Percentiles rank a stretch among this genome's conserved stretches.
Conservation (phyloP, 179 eudicot species). For the Actinidia chinensis region DNA sequence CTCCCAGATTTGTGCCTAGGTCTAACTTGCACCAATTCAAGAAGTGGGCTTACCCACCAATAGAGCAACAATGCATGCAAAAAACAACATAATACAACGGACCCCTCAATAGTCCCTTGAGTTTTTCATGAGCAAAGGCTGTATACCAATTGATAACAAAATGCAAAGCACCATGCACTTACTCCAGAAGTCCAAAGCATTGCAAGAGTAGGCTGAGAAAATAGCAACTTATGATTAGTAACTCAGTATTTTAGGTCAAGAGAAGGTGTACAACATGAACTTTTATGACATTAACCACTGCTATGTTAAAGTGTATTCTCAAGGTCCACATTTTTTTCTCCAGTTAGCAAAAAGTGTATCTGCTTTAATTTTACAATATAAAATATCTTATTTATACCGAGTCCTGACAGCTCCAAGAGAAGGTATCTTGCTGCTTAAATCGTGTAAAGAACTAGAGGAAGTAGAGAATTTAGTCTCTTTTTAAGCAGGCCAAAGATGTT, state of each 20-base stretch:
- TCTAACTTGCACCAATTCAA: too few species aligned
- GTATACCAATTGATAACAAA: not conserved
- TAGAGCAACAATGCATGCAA: too few species aligned
- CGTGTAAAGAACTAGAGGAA: too few species aligned
- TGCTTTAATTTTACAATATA: too few species aligned
- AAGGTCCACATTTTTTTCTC: not conserved
- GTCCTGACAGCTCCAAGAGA: too few species aligned
- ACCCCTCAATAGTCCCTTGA: too few species aligned
- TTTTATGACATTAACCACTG: not conserved
- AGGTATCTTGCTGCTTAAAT: too few species aligned
- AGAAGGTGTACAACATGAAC: not conserved
- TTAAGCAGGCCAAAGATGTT: not conserved
- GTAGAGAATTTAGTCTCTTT: not conserved
- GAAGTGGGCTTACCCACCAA: too few species aligned
- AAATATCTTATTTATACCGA: too few species aligned
- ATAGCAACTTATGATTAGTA: not conserved
- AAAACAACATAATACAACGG: too few species aligned
- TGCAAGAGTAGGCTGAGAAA: not conserved
- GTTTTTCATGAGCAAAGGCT: not conserved
- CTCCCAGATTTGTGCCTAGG: too few species aligned
- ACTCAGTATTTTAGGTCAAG: not conserved
- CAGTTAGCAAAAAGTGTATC: too few species aligned
- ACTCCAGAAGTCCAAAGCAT: not conserved
- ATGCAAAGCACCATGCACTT: not conserved
- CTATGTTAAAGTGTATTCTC: not conserved